Conservation (phyloP, 805 yeast species). For the Candida loeiensis region DNA sequence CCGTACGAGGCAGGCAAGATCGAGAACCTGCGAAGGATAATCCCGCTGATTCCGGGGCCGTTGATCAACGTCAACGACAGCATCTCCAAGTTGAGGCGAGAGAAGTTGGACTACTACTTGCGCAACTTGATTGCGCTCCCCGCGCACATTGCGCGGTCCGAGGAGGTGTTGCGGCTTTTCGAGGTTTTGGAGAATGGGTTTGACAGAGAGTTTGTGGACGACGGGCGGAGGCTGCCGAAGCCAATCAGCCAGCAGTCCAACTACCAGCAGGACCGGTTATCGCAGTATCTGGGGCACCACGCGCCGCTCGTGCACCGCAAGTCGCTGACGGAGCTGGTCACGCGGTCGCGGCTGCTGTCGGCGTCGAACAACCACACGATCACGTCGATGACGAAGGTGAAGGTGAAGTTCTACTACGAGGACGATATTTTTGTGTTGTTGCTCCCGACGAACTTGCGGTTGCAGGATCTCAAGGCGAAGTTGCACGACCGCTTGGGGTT, state of each 20-base stretch:
- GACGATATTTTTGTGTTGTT: slow-evolving; percentile 78
- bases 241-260: slow-evolving; percentile 38
- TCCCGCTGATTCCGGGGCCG: slow-evolving; percentile 97
- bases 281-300: slow-evolving; percentile 45
- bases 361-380: slow-evolving; percentile 2
- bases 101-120: slow-evolving; percentile 51
- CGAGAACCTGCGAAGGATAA: slow-evolving; percentile 68
- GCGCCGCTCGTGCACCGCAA: slow-evolving; percentile 11
- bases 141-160: slow-evolving; percentile 64
- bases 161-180: slow-evolving; percentile 68
- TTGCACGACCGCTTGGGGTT: slow-evolving; percentile 47
- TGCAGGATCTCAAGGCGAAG: slow-evolving; percentile 49
- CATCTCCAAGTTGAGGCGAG: slow-evolving; percentile 51
- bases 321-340: slow-evolving; percentile 26
- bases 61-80: slow-evolving; percentile 82
- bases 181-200: slow-evolving; percentile 56
- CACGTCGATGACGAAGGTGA: slow-evolving; percentile 35
- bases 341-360: slow-evolving; percentile 13
- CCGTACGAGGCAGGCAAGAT: slow-evolving; percentile 92
- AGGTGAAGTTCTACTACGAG: slow-evolving; percentile 71
- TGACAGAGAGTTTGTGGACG: slow-evolving; percentile 45
- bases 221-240: slow-evolving; percentile 24
- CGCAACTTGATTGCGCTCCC: slow-evolving; percentile 68
- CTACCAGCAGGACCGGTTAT: slow-evolving; percentile 50
- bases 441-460: slow-evolving; percentile 45